Percentiles rank a stretch among this genome's conserved stretches.
phyloP scores from a whole-genome alignment of 345 rosid genomes.

The Sonneratia alba region DNA sequence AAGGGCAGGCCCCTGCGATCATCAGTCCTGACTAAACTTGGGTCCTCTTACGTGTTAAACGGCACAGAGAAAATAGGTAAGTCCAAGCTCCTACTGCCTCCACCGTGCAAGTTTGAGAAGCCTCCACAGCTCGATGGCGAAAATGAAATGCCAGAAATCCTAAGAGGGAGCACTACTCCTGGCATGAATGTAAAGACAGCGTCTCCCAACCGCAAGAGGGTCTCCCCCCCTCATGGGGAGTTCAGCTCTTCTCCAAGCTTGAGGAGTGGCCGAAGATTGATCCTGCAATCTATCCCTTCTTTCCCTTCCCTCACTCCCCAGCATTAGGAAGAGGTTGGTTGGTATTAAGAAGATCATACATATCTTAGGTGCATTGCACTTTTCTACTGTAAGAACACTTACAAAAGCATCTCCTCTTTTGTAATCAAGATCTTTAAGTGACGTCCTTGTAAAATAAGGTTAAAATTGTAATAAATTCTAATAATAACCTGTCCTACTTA shows the following conservation, averaged over 20 bases:
- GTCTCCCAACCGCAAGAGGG: conserved; percentile 95
- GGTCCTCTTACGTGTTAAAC: conserved; percentile 32
- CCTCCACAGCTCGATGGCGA: conserved; percentile 22
- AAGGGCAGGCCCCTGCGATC: conserved; percentile 61
- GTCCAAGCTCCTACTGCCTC: conserved; percentile 26
- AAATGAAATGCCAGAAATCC: conserved; percentile 60
- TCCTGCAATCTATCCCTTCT: conserved; percentile 81
- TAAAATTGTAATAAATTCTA: background rate
- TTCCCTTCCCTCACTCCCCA: conserved; percentile 93
- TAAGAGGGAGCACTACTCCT: conserved; percentile 39
- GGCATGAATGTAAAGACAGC: conserved; percentile 36
- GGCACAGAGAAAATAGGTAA: conserved; percentile 30
- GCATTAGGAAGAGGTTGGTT: conserved; percentile 30
- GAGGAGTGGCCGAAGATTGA: conserved; percentile 78
- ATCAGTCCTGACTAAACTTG: conserved; percentile 26
- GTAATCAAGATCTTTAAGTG: background rate
- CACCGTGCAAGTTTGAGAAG: conserved; percentile 40
- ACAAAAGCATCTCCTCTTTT: background rate
- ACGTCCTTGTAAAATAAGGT: conserved; percentile 1
- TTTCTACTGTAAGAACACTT: background rate
- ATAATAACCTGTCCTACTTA: no score
- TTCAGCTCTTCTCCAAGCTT: conserved; percentile 51
- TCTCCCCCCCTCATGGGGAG: conserved; percentile 67
- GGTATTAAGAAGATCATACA: background rate
- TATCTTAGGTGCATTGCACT: background rate